Evolutionary conservation across 1,284 basidiomycete species (phyloP), one percentile per base, ranked within the genome.

Genomic region (Marasmius fiardii): DNA sequence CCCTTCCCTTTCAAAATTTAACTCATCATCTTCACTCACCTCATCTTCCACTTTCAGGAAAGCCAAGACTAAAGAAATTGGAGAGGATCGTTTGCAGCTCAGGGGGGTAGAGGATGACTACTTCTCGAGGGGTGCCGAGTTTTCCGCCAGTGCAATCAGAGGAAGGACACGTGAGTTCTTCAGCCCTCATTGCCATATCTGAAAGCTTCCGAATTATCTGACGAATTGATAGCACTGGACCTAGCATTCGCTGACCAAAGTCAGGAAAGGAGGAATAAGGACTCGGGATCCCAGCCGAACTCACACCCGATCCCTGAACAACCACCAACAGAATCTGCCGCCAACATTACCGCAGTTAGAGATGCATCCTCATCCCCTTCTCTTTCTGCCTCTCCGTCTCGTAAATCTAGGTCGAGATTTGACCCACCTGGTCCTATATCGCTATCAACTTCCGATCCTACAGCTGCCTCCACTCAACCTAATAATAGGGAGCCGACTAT

Each of bases 81-180:
- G 53, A 34, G 57, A 31, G 4, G 10, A 31, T 10, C 28, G 28
- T 31, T 10, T 31, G 28, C 4, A 31, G 10, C 4, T 10, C 10
- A 10, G 28, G 4, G 28, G 28, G 28, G 10, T 31, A 10, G 28
- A 31, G 11, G 39, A 53, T 39, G 59, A 61, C 45, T 61, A 61
- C 43, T 61, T 61, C 16, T 53, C 57, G 3, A 45, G 57, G 16
- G 54, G 57, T 21, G 35, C 45, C 24, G 57, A 56, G 33, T 55
- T 53, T 28, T 58, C 57, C n/a, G 54, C 54, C 7, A 41, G 50
- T 4, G 41, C 53, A 31, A 4, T 52, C 20, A 21, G 26, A 7
- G 18, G 23, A 18, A n/a, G 12, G 45, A 31, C 18, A 21, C 35
- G 26, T 4, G 47, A 26, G n/a, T 23, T 3, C 16, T 39, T 18